Percentiles rank a stretch among this genome's conserved stretches.
phyloP scores from a whole-genome alignment of 805 yeast species.

The Candida awuae region DNA sequence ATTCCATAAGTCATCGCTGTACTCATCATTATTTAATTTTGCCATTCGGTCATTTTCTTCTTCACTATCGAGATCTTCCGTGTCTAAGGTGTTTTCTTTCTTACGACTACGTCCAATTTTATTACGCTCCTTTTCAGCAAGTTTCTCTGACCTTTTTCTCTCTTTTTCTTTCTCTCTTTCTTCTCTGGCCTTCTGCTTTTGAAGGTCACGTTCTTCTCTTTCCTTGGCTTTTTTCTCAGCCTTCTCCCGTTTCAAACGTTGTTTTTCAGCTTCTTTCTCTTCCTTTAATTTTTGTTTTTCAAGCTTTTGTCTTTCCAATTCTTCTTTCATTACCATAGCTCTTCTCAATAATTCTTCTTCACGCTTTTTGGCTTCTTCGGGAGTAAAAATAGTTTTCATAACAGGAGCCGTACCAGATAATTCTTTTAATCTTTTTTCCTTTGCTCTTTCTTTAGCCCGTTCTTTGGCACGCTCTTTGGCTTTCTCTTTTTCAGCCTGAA shows the following conservation, averaged over 20 bases:
- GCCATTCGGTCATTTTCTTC: constrained; percentile 10
- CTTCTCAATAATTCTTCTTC: constrained; percentile 11
- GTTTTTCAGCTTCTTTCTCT: constrained; percentile 18
- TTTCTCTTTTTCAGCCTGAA: constrained; percentile 17
- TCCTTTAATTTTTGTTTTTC: constrained; percentile 17
- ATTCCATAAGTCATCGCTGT: constrained; percentile 32
- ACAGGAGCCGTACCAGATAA: too few relatives aligned
- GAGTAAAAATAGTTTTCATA: background rate
- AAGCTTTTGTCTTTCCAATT: constrained; percentile 13
- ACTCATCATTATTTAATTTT: constrained; percentile 12
- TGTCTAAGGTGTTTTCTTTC: constrained; percentile 10
- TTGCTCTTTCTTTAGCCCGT: constrained; percentile 4
- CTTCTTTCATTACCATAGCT: constrained; percentile 11
- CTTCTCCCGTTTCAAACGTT: constrained; percentile 16
- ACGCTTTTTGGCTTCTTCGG: constrained; percentile 12
- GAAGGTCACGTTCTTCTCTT: constrained; percentile 17
- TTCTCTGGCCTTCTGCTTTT: constrained; percentile 17
- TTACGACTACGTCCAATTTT: constrained; percentile 16
- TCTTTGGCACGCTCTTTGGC: constrained; percentile 9
- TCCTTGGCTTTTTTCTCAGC: constrained; percentile 17
- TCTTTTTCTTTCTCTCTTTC: constrained; percentile 21
- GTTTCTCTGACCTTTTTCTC: constrained; percentile 17
- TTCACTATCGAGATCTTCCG: constrained; percentile 12
- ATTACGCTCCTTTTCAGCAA: constrained; percentile 19
- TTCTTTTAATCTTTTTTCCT: background rate